phyloP scores from a whole-genome alignment of 768 basidiomycete species.

The Holtermannia corniformis region DNA sequence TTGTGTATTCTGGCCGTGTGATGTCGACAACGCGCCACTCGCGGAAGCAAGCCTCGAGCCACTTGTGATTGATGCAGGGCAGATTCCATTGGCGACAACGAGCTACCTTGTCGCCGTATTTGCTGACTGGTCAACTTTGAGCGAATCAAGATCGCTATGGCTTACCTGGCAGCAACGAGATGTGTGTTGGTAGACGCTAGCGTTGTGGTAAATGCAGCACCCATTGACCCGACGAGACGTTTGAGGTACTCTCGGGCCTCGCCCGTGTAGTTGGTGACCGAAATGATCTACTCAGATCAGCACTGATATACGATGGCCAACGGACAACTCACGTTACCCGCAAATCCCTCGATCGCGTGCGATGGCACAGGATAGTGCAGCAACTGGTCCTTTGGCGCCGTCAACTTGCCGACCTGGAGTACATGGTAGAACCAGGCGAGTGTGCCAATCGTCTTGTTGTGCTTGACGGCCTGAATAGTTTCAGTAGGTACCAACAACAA shows the following conservation, averaged over 20 bases:
- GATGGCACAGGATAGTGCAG: slow-evolving; percentile 75
- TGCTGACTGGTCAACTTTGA: slow-evolving; percentile 28
- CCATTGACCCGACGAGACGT: slow-evolving; percentile 65
- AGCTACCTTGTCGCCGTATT: slow-evolving; percentile 52
- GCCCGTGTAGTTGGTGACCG: slow-evolving; percentile 82
- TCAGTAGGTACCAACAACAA: neutral
- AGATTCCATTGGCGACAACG: slow-evolving; percentile 74
- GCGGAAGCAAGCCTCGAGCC: slow-evolving; percentile 83
- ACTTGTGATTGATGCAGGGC: slow-evolving; percentile 77
- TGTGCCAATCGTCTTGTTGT: slow-evolving; percentile 59
- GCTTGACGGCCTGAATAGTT: slow-evolving; percentile 56
- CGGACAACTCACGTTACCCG: slow-evolving; percentile 50
- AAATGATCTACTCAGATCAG: slow-evolving; percentile 52
- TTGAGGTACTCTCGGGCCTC: slow-evolving; percentile 79
- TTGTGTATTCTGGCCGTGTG: slow-evolving; percentile 1
- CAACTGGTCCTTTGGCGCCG: slow-evolving; percentile 61
- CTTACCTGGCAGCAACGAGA: slow-evolving; percentile 75
- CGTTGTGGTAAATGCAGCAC: slow-evolving; percentile 69
- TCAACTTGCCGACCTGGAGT: slow-evolving; percentile 53
- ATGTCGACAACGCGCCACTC: slow-evolving; percentile 50
- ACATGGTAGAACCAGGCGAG: slow-evolving; percentile 77
- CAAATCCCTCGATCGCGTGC: slow-evolving; percentile 53
- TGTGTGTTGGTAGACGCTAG: slow-evolving; percentile 67
- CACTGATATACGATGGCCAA: neutral
- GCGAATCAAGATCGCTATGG: slow-evolving; percentile 11